Percentiles rank a stretch among this genome's conserved stretches.
Conservation (phyloP, 371 early-diverging fungal genomes). For the Paraphysoderma sedebokerense region DNA sequence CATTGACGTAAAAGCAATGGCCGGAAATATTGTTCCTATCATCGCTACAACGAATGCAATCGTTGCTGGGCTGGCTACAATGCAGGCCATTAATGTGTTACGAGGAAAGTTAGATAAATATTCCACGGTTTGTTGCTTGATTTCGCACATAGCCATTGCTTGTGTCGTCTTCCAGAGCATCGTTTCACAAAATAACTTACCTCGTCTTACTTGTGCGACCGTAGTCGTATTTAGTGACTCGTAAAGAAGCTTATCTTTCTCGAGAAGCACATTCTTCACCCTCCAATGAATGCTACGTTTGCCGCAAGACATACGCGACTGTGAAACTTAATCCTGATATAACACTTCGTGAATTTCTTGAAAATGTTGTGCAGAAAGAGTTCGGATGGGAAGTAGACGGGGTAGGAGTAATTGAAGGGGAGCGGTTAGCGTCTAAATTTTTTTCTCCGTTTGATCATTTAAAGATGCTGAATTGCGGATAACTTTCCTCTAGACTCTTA, state of each 20-base stretch:
- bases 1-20: constrained; percentile 60
- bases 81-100: constrained; percentile 63
- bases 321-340: constrained; percentile 15
- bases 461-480: background rate
- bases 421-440: constrained; percentile 21
- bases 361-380: constrained; percentile 13
- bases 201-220: background rate
- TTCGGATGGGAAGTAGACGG: constrained; percentile 9
- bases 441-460: background rate
- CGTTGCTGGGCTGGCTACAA: constrained; percentile 86
- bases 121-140: constrained; percentile 9
- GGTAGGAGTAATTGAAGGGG: constrained; percentile 27
- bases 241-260: constrained; percentile 16
- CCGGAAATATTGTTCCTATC: constrained; percentile 99
- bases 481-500: constrained; percentile 29
- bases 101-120: constrained; percentile 25
- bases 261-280: constrained; percentile 28
- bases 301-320: constrained; percentile 23
- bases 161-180: background rate
- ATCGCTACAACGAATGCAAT: constrained; percentile 99
- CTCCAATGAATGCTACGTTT: constrained; percentile 38
- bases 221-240: background rate
- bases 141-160: background rate
- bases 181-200: background rate
- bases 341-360: constrained; percentile 31